Evolutionary conservation across 805 yeast genomes (phyloP), one percentile per base, ranked within the genome.

Genomic region (Myxozyma sirexii): DNA sequence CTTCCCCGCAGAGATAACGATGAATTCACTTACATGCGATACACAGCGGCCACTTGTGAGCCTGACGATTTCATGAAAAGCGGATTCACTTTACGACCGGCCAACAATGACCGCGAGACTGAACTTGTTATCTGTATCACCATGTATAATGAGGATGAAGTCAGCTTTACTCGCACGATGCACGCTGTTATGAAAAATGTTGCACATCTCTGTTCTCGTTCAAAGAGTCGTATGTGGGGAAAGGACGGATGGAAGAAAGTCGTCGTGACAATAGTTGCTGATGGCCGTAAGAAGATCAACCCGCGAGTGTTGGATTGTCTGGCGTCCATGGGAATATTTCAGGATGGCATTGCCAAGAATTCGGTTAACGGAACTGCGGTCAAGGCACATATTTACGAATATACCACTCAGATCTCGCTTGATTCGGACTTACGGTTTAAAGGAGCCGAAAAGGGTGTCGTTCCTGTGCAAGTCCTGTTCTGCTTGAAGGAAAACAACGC

Each of bases 101-200:
- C 90, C 5, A 93, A 90, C 64, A 82, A 84, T 71, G 90, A 88
- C 66, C 84, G 99, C 71, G 97, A 91, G 69, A 93, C 94, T 29
- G 98, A 96, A 75, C 77, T 94, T 39, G 91, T 88, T 46, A 83
- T 94, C 53, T 92, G 98, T 75, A 84, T 94, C 66, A 94, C 99
- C 33, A 93, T 94, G 98, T 94, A 93, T 77, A 94, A 94, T 70
- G 99, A 94, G 75, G 96, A 90, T 73, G 97, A 92, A 72, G 79
- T 80, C 55, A 82, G 96, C 2, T 84, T 94, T 72, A 90, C 97
- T 0, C 84, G 98, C 75, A 96, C 99, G 0, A 79, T 94, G 82
- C 96, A 96, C 73, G 89, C 96, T 0, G 93, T 94, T 15, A 90
- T 93, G 89, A 88, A 85, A 69, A 94, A 96, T 74, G 83, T 94